Evolutionary conservation across 257 asterid genomes (phyloP).

Genomic region (Capsicum baccatum): DNA sequence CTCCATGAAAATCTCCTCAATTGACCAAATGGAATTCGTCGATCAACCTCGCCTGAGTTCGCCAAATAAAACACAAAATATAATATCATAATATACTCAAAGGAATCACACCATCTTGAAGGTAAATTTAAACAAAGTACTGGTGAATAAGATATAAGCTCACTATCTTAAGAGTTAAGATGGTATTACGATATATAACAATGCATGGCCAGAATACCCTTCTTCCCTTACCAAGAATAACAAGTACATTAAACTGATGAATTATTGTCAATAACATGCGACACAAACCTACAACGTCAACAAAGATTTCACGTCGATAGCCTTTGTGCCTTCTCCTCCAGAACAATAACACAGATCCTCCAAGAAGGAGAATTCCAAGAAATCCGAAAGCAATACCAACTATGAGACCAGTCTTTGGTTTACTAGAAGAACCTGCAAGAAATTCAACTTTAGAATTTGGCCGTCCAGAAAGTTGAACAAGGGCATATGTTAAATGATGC

Average conservation of each 20-base stretch:
- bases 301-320: conserved; percentile 75
- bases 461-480: not conserved
- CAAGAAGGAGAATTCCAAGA: conserved; percentile 61
- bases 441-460: conserved; percentile 4
- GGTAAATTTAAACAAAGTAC: not conserved
- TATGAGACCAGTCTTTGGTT: conserved; percentile 66
- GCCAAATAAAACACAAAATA: conserved; percentile 1
- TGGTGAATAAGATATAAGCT: not conserved
- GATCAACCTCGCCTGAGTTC: conserved; percentile 80
- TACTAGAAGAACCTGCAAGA: conserved; percentile 63
- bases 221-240: not conserved
- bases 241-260: not conserved
- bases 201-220: conserved; percentile 4
- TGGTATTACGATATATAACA: conserved; percentile 17
- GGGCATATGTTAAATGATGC: not conserved
- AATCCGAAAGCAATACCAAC: conserved; percentile 72
- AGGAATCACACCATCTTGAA: conserved; percentile 13
- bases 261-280: conserved; percentile 1
- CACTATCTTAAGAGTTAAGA: conserved; percentile 19
- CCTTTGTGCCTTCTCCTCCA: conserved; percentile 67
- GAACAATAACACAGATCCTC: conserved; percentile 56
- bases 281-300: conserved; percentile 86
- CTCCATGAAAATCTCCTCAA: conserved; percentile 90
- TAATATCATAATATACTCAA: conserved; percentile 5
- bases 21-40: conserved; percentile 91